phyloP scores from a whole-genome alignment of 345 rosid species.

The Euphorbia lathyris region DNA sequence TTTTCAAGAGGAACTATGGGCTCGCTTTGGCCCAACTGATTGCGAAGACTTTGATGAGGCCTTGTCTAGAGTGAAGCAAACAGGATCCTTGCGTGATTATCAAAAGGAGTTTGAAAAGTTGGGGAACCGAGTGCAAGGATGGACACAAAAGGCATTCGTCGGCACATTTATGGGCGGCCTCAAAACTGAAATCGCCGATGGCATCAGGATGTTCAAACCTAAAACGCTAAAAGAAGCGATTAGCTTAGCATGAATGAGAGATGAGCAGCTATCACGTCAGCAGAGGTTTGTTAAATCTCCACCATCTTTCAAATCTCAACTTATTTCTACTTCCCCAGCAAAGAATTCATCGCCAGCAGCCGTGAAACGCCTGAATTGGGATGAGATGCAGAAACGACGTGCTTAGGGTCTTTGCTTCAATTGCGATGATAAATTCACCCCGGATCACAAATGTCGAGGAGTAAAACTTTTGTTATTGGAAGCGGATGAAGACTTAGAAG shows the following conservation, averaged over 20 bases:
- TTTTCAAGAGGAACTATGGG: background rate
- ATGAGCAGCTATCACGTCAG: background rate
- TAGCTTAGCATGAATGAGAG: conserved; percentile 6
- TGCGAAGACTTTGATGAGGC: background rate
- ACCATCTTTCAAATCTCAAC: too few relatives aligned
- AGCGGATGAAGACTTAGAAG: background rate
- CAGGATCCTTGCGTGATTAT: background rate
- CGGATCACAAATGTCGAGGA: background rate
- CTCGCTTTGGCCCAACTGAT: background rate
- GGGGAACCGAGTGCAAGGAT: background rate
- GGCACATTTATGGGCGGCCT: too few relatives aligned
- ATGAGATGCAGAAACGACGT: too few relatives aligned
- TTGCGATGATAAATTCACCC: background rate
- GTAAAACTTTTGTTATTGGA: background rate
- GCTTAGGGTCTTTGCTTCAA: background rate
- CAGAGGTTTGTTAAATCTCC: too few relatives aligned
- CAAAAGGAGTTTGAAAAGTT: background rate
- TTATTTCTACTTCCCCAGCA: too few relatives aligned
- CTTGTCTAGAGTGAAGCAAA: background rate
- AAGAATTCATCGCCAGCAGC: too few relatives aligned
- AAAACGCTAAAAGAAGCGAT: too few relatives aligned
- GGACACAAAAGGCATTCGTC: too few relatives aligned
- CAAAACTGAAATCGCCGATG: too few relatives aligned
- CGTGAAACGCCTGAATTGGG: too few relatives aligned
- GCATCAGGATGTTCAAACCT: too few relatives aligned